Evolutionary conservation across 768 basidiomycete genomes (phyloP).

Genomic region (Tephrocybe sp.): DNA sequence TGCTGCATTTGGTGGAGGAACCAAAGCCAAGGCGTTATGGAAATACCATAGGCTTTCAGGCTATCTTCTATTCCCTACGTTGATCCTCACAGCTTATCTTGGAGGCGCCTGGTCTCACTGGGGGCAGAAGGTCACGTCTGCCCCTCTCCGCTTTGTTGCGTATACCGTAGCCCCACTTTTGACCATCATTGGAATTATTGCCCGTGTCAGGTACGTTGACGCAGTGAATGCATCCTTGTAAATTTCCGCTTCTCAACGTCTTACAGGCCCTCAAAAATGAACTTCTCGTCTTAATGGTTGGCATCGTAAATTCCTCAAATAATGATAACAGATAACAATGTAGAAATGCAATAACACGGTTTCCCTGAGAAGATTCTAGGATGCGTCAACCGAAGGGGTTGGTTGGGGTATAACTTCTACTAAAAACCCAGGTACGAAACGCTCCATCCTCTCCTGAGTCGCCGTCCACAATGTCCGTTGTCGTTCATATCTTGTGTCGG

Average conservation of each 20-base stretch:
- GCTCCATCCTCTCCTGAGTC: constrained; percentile 83
- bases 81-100: constrained; percentile 63
- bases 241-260: neutral
- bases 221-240: neutral
- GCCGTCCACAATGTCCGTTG: constrained; percentile 79
- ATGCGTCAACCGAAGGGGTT: constrained; percentile 7
- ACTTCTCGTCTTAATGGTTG: constrained; percentile 37
- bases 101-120: constrained; percentile 72
- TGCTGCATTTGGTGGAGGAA: constrained; percentile 64
- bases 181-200: constrained; percentile 41
- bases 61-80: constrained; percentile 60
- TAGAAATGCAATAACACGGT: neutral
- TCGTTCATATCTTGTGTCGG: constrained; percentile 51
- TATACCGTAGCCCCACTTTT: constrained; percentile 56
- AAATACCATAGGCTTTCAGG: constrained; percentile 86
- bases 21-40: constrained; percentile 72
- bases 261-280: constrained; percentile 63
- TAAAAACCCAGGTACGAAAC: constrained; percentile 90
- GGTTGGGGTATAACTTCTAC: constrained; percentile 57
- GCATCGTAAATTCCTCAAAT: neutral
- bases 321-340: neutral
- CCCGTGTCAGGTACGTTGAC: constrained; percentile 48
- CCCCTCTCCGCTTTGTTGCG: constrained; percentile 45
- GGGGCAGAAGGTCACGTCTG: constrained; percentile 37
- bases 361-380: no score